Evolutionary conservation across 805 yeast species (phyloP), one percentile per base, ranked within the genome.

Genomic region (Kodamaea sagamina): DNA sequence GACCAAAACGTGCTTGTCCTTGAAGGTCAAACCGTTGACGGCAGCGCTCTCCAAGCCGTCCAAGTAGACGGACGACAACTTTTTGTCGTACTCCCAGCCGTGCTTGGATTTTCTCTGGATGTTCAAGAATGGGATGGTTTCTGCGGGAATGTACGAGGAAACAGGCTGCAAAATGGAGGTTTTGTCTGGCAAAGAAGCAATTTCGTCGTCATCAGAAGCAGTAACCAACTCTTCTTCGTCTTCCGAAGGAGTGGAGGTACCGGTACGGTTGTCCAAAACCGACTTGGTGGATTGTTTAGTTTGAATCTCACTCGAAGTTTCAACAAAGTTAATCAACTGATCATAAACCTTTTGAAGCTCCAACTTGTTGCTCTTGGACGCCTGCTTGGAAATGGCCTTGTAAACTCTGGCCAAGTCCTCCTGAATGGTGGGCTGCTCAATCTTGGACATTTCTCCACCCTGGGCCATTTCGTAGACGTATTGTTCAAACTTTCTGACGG

Each of bases 391-490:
- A 49, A 89, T 79, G 44, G 92, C 89, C 57, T 82, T 80, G 75
- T 89, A 89, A 52, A 89, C 85, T 59, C 82, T 79, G 32, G 89
- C 78, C 62, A 89, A 77, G 67, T 89, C 96, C 62, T 89, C 92
- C 63, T 86, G 83, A 58, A 88, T 82, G 26, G 92, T 75, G 55
- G 92, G 88, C 59, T 86, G 84, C 36, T 69, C 64, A 47, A 71
- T 72, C 55, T 75, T 81, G 47, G 97, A 87, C 60, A 88, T 69
- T 52, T 81, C 82, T 56, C 96, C 90, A 70, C 99, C 99, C 60
- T 80, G 83, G 42, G 98, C 95, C 97, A 93, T 90, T 68, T 88
- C 96, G 62, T 82, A 79, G 52, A 93, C 97, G 65, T 93, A 93
- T 65, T 90, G 92, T 71, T 93, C 97, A 51, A 93, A 78, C 66